Conservation (phyloP, 1,284 basidiomycete species). For the Heterobasidion annosum region DNA sequence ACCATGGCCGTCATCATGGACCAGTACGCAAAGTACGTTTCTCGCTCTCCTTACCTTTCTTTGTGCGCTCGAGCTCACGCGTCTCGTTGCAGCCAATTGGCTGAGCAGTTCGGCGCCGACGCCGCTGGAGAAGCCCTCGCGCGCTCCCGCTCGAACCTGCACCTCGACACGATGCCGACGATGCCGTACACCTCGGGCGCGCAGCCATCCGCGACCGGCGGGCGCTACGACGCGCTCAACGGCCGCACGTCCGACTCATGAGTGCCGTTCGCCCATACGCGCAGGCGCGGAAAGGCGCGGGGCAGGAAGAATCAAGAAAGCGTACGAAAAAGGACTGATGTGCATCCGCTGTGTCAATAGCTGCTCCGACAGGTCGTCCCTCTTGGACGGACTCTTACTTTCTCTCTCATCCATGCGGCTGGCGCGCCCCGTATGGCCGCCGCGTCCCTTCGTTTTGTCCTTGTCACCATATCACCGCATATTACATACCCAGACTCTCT, state of each 20-base stretch:
- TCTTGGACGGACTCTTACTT: not conserved
- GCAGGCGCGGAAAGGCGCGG: too few relatives aligned
- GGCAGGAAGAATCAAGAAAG: too few relatives aligned
- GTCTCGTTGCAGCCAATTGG: constrained; percentile 24
- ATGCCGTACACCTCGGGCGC: not conserved
- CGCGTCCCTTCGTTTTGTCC: not conserved
- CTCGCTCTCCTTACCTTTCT: not conserved
- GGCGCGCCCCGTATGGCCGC: not conserved
- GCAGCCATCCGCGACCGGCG: not conserved
- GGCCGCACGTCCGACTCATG: not conserved
- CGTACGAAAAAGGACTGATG: not conserved
- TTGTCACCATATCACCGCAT: not conserved
- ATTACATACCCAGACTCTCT: not conserved
- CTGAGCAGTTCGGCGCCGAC: constrained; percentile 35
- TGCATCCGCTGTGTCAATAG: not conserved
- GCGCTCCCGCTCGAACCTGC: constrained; percentile 24
- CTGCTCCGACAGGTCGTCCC: not conserved
- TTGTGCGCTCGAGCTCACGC: constrained; percentile 1
- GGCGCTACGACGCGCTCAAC: not conserved
- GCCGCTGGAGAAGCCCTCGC: constrained; percentile 29
- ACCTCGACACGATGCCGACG: not conserved
- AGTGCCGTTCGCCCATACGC: not conserved
- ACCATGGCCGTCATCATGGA: constrained; percentile 58
- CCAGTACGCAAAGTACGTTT: constrained; percentile 45
- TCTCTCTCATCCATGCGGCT: not conserved